A percentile compares a stretch with the other conserved stretches of the same genome.
phyloP scores from a whole-genome alignment of 75 land plant species.

The Adiantum capillusveneris region DNA sequence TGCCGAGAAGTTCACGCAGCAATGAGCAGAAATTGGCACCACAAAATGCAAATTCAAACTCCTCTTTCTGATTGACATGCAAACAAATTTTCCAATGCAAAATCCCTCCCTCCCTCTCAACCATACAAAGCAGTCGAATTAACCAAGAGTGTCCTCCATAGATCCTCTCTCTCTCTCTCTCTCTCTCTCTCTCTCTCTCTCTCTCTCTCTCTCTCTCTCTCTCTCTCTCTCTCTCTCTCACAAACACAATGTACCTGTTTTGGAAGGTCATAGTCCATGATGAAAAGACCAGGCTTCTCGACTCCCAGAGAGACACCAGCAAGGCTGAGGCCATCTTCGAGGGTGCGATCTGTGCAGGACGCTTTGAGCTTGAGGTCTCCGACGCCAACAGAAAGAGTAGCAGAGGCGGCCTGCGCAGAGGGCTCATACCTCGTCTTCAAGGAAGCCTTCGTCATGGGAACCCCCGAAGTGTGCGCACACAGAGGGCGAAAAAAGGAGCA shows the following conservation, averaged over 20 bases:
- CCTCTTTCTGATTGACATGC: no score
- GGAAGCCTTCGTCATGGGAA: slow-evolving; percentile 29
- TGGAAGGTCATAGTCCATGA: slow-evolving; percentile 76
- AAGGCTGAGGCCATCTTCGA: slow-evolving; percentile 41
- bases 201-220: no score
- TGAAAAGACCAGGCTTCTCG: slow-evolving; percentile 87
- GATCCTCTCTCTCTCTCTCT: no score
- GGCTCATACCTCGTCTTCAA: slow-evolving; percentile 59
- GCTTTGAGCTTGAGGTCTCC: slow-evolving; percentile 72
- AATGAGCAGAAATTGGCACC: no score
- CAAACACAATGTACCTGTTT: slow-evolving; percentile 35
- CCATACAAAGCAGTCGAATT: background rate
- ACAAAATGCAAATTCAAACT: no score
- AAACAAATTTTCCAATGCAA: no score
- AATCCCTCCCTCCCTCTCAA: background rate
- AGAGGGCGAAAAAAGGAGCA: no score
- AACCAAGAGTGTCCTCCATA: no score
- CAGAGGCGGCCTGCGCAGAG: slow-evolving; percentile 28
- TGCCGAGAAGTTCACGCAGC: no score
- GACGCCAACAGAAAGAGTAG: slow-evolving; percentile 38
- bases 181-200: no score
- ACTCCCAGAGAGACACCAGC: slow-evolving; percentile 61
- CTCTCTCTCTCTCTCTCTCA: no score
- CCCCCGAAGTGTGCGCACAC: background rate
- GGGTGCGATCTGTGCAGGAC: slow-evolving; percentile 58